Evolutionary conservation across 345 rosid genomes (phyloP).

Genomic region (Hypericum perforatum): DNA sequence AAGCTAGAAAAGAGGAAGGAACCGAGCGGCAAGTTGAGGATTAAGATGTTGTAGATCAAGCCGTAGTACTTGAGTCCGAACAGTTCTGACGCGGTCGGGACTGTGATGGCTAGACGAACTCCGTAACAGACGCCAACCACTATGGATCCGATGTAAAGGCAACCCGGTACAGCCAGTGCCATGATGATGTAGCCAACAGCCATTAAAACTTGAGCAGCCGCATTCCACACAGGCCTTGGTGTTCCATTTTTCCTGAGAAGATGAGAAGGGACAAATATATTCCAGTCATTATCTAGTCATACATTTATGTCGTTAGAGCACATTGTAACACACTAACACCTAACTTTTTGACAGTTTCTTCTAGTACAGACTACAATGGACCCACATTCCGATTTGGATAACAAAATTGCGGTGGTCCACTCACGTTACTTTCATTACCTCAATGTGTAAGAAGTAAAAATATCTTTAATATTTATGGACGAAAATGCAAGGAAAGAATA

Average conservation of each 20-base stretch:
- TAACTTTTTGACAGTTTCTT: too few species aligned
- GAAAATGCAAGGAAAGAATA: too few species aligned
- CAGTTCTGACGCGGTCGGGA: conserved; percentile 45
- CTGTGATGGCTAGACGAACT: conserved; percentile 36
- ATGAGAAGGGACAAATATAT: neutral
- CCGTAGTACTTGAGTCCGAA: conserved; percentile 53
- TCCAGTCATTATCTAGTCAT: too few species aligned
- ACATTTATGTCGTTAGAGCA: too few species aligned
- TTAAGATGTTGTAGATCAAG: conserved; percentile 38
- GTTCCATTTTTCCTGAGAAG: conserved; percentile 33
- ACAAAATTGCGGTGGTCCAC: too few species aligned
- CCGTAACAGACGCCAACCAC: conserved; percentile 51
- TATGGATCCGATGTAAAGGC: conserved; percentile 43
- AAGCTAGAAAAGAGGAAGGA: conserved; percentile 58
- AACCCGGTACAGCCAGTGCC: conserved; percentile 51
- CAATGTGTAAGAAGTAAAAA: too few species aligned
- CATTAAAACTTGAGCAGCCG: conserved; percentile 42
- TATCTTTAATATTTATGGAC: too few species aligned
- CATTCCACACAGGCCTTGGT: conserved; percentile 47
- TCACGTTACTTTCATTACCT: too few species aligned
- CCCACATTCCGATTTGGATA: too few species aligned
- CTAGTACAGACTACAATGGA: too few species aligned
- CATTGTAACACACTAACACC: too few species aligned
- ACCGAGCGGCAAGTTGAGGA: conserved; percentile 39
- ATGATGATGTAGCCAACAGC: conserved; percentile 34